These are phyloP conservation scores for Corymbia maculata DNA, from an alignment of 345 rosid species.

Conservation along the genomic window DNA sequence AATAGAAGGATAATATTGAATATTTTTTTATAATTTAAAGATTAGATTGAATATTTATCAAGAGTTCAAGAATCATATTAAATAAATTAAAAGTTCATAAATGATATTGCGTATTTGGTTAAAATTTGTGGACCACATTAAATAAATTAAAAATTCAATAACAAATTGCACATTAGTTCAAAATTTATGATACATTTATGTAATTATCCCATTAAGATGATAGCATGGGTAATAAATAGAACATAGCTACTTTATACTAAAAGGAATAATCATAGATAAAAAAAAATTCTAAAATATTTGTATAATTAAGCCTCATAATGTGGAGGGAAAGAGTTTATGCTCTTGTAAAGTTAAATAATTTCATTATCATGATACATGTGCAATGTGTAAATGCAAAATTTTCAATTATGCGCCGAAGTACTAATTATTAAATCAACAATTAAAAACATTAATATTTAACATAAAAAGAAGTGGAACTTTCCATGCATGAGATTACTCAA, in stretches of 20 bases:
- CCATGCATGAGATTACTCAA: background rate
- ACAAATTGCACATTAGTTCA: background rate
- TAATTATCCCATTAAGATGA: background rate
- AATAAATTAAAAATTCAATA: background rate
- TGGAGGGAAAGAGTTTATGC: background rate
- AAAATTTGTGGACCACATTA: background rate
- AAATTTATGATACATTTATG: too few species aligned
- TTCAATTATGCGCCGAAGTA: background rate
- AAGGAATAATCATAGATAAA: background rate
- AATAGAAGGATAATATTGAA: background rate
- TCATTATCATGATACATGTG: background rate
- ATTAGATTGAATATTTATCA: background rate
- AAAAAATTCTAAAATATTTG: too few species aligned
- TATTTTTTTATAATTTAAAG: too few species aligned
- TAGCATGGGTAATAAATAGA: background rate
- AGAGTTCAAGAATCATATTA: background rate
- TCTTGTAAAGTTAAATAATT: background rate
- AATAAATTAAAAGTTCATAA: background rate
- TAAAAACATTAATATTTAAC: background rate
- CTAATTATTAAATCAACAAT: background rate
- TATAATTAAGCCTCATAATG: background rate
- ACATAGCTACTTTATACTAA: background rate
- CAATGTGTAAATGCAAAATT: background rate
- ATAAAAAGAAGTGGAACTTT: background rate
- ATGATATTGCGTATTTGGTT: too few species aligned